Conservation (phyloP, 164 flowering plant species). For the Berberis thunbergii region DNA sequence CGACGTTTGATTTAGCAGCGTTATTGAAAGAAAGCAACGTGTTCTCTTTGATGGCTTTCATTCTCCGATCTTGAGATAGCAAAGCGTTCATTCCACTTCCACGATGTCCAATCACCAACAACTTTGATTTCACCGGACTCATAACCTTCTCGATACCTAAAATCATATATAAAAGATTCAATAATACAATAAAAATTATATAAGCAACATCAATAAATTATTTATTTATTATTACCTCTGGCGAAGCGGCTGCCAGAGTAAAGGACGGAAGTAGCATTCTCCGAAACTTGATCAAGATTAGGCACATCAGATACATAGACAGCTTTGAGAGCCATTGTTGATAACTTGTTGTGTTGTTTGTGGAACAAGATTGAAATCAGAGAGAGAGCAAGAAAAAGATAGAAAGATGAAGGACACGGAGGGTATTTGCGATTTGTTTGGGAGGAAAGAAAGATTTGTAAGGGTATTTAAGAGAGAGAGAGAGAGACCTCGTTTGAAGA, state of each 20-base stretch:
- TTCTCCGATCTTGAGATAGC: conserved; percentile 48
- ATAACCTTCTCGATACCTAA: conserved; percentile 17
- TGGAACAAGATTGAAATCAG: neutral
- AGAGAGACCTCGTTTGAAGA: no score
- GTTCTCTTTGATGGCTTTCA: conserved; percentile 69
- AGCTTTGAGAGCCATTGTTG: conserved; percentile 59
- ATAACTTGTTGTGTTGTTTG: neutral
- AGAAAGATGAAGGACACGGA: neutral
- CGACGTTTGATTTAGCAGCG: conserved; percentile 45
- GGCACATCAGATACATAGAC: conserved; percentile 68
- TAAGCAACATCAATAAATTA: neutral
- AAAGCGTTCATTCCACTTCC: conserved; percentile 81
- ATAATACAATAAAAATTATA: neutral
- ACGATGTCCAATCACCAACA: conserved; percentile 74
- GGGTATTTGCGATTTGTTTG: neutral
- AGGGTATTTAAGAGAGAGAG: no score
- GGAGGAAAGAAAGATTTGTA: no score
- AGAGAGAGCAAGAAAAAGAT: neutral
- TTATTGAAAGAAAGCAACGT: conserved; percentile 62
- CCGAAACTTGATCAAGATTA: conserved; percentile 38
- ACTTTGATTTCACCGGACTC: conserved; percentile 21
- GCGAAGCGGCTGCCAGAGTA: conserved; percentile 15
- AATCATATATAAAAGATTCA: neutral
- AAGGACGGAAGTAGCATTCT: conserved; percentile 21
- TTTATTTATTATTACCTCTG: conserved; percentile 14